phyloP scores from a whole-genome alignment of 1,139 yeast genomes.

The Scheffersomyces insectosa region DNA sequence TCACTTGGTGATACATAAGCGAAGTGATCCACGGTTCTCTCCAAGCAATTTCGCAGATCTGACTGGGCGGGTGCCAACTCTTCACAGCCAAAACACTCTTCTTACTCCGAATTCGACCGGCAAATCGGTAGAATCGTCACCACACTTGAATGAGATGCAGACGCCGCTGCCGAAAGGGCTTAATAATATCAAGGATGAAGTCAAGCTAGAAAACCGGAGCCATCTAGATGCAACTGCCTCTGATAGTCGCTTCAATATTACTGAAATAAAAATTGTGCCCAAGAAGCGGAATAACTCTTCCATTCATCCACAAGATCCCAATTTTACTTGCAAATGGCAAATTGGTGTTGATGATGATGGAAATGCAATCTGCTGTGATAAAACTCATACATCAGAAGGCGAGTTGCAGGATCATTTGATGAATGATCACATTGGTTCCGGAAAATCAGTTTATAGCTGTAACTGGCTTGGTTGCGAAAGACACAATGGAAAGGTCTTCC shows the following conservation, averaged over 20 bases:
- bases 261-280: conserved; percentile 37
- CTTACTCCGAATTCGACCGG: conserved; percentile 18
- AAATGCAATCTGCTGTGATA: conserved; percentile 46
- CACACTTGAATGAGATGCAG: conserved; percentile 2
- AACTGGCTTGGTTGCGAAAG: conserved; percentile 80
- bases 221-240: neutral
- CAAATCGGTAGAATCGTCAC: conserved; percentile 13
- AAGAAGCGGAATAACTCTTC: conserved; percentile 15
- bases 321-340: conserved; percentile 50
- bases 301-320: conserved; percentile 19
- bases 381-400: conserved; percentile 50
- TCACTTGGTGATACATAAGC: conserved; percentile 60
- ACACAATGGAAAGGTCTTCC: conserved; percentile 56
- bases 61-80: conserved; percentile 7
- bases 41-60: conserved; percentile 6
- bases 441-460: conserved; percentile 70
- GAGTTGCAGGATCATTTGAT: conserved; percentile 72
- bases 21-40: conserved; percentile 21
- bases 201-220: neutral
- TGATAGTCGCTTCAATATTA: conserved; percentile 24
- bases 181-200: neutral
- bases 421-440: conserved; percentile 68
- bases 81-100: conserved; percentile 8
- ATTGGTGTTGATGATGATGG: conserved; percentile 30
- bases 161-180: conserved; percentile 1